These are phyloP conservation scores for Globisporangium takayamanum DNA, from an alignment of 352 stramenopile species.

Conservation along the genomic window DNA sequence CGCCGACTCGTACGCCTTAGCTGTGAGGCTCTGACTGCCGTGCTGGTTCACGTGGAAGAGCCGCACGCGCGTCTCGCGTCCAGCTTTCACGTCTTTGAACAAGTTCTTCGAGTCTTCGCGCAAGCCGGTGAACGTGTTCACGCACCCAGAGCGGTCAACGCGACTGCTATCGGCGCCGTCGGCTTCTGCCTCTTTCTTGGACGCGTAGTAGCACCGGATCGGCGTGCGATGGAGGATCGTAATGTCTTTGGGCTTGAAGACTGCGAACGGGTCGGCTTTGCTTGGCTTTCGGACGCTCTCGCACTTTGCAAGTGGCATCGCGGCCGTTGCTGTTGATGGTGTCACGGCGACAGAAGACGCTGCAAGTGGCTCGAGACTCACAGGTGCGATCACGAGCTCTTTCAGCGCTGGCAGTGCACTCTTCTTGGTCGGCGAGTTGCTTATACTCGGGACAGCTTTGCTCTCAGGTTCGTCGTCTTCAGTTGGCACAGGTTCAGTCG, in stretches of 20 bases:
- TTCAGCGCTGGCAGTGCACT: conserved; percentile 3
- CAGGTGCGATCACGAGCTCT: conserved; percentile 8
- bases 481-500: too few species aligned
- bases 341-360: background rate
- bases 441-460: background rate
- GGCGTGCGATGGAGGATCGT: conserved; percentile 73
- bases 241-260: conserved; percentile 69
- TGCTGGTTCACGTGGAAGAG: conserved; percentile 69
- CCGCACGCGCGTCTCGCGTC: conserved; percentile 56
- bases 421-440: conserved; percentile 5
- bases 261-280: conserved; percentile 8
- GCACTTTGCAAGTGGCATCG: conserved; percentile 7
- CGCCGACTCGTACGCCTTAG: conserved; percentile 62
- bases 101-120: conserved; percentile 79
- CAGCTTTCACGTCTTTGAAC: conserved; percentile 53
- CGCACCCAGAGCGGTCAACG: conserved; percentile 52
- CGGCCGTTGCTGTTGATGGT: conserved; percentile 8
- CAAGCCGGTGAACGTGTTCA: conserved; percentile 84
- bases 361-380: background rate
- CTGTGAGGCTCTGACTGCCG: conserved; percentile 39
- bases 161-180: conserved; percentile 54
- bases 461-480: background rate
- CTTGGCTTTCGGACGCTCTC: conserved; percentile 16
- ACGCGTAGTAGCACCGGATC: conserved; percentile 74
- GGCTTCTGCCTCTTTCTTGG: conserved; percentile 69